Percentiles rank a stretch among this genome's conserved stretches.
Conservation (phyloP, 2,329 filamentous ascomycete species). For the Shiraia bambusicola region DNA sequence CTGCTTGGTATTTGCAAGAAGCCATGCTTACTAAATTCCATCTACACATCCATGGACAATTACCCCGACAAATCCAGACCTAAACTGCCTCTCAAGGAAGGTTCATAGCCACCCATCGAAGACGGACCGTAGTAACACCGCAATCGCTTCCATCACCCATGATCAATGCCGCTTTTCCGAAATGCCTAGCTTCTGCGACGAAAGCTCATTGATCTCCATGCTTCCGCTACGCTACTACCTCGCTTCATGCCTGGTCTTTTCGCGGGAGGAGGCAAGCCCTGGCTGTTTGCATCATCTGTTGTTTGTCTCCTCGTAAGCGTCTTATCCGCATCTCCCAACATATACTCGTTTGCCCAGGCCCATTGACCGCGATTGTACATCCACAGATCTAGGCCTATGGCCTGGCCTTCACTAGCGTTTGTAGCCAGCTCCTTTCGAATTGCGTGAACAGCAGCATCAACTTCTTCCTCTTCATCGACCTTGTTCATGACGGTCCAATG, state of each 20-base stretch:
- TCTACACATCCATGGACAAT: not conserved
- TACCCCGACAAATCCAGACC: not conserved
- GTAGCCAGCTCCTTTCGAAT: constrained; percentile 34
- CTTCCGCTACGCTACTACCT: constrained; percentile 18
- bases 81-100: constrained; percentile 1
- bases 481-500: constrained; percentile 54
- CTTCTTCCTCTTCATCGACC: constrained; percentile 45
- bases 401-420: constrained; percentile 37
- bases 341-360: constrained; percentile 42
- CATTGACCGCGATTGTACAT: constrained; percentile 47
- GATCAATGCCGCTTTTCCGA: not conserved
- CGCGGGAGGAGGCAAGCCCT: constrained; percentile 2
- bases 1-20: constrained; percentile 5
- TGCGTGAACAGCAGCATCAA: constrained; percentile 41
- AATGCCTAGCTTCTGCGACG: constrained; percentile 11
- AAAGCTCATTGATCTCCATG: constrained; percentile 17
- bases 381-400: constrained; percentile 46
- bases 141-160: not conserved
- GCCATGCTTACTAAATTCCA: constrained; percentile 5
- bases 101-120: not conserved
- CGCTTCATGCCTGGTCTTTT: constrained; percentile 18
- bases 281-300: not conserved
- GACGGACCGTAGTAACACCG: constrained; percentile 2
- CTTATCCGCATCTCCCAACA: constrained; percentile 27
- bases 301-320: constrained; percentile 1